A percentile compares a stretch with the other conserved stretches of the same genome.
Evolutionary conservation across 2,329 filamentous ascomycete species (phyloP).

Genomic region (Aspergillus fumigatus): DNA sequence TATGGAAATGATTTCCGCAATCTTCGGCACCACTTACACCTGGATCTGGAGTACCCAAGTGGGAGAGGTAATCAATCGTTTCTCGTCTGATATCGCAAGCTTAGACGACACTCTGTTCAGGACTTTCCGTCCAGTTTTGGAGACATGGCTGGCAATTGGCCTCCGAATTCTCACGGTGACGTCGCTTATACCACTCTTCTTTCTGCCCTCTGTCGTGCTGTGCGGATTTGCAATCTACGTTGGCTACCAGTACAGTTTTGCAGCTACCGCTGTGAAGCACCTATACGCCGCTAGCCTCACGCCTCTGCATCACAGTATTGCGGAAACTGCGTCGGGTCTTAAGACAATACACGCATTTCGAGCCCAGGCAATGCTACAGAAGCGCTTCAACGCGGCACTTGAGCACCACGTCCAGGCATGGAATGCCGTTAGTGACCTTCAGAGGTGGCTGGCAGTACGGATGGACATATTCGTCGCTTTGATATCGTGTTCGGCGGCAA

Average conservation of each 20-base stretch:
- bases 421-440: constrained; percentile 12
- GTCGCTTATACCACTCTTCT: constrained; percentile 10
- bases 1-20: constrained; percentile 3
- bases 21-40: constrained; percentile 11
- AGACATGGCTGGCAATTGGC: constrained; percentile 12
- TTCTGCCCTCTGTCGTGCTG: constrained; percentile 10
- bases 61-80: constrained; percentile 13
- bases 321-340: constrained; percentile 9
- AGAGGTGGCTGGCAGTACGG: constrained; percentile 12
- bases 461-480: constrained; percentile 11
- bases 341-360: constrained; percentile 10
- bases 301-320: constrained; percentile 9
- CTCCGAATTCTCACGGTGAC: constrained; percentile 10
- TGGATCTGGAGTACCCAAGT: constrained; percentile 12
- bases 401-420: constrained; percentile 9
- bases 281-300: constrained; percentile 10
- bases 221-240: constrained; percentile 5
- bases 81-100: constrained; percentile 10
- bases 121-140: constrained; percentile 9
- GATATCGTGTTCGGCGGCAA: constrained; percentile 9
- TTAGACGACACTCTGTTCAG: constrained; percentile 10
- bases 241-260: constrained; percentile 10
- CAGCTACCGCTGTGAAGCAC: constrained; percentile 9
- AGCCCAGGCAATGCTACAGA: constrained; percentile 8
- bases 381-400: constrained; percentile 4